Percentiles rank a stretch among this genome's conserved stretches.
Evolutionary conservation across 2,329 filamentous ascomycete genomes (phyloP).

Genomic region (Hypoxylon sp.): DNA sequence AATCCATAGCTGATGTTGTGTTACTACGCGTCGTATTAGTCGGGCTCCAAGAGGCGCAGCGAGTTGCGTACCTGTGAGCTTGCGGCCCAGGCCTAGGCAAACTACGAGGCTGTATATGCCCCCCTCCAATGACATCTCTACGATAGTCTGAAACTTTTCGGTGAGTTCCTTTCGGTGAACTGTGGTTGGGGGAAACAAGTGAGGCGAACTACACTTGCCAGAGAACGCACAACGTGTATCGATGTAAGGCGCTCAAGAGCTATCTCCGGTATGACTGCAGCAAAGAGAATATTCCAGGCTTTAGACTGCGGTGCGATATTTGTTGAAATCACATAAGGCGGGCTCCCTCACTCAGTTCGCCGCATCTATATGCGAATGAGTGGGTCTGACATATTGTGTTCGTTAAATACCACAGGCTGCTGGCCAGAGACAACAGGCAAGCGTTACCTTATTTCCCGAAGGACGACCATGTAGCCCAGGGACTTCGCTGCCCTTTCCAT

Average conservation of each 20-base stretch:
- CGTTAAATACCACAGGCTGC: slow-evolving; percentile 27
- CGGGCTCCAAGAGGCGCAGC: slow-evolving; percentile 41
- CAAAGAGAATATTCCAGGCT: neutral
- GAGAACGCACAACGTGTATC: slow-evolving; percentile 27
- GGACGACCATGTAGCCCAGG: slow-evolving; percentile 5
- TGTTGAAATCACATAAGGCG: neutral
- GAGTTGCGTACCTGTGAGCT: slow-evolving; percentile 16
- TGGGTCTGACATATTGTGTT: neutral
- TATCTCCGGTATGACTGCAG: slow-evolving; percentile 16
- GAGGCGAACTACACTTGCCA: slow-evolving; percentile 31
- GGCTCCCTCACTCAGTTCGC: slow-evolving; percentile 20
- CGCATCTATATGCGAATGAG: slow-evolving; percentile 3
- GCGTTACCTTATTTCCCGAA: neutral
- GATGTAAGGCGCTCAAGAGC: slow-evolving; percentile 9
- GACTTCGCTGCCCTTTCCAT: neutral
- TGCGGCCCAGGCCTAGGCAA: slow-evolving; percentile 29
- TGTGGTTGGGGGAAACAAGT: slow-evolving; percentile 12
- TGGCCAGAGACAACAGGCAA: neutral
- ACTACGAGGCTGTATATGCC: slow-evolving; percentile 28
- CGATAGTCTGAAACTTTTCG: slow-evolving; percentile 30
- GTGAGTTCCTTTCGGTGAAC: slow-evolving; percentile 43
- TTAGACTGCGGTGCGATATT: slow-evolving; percentile 24
- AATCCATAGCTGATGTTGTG: slow-evolving; percentile 13
- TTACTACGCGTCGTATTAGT: slow-evolving; percentile 23
- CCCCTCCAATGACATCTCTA: slow-evolving; percentile 33